Evolutionary conservation across 2,329 filamentous ascomycete genomes (phyloP), one percentile per base, ranked within the genome.

Genomic region (Fusarium sublunatum): DNA sequence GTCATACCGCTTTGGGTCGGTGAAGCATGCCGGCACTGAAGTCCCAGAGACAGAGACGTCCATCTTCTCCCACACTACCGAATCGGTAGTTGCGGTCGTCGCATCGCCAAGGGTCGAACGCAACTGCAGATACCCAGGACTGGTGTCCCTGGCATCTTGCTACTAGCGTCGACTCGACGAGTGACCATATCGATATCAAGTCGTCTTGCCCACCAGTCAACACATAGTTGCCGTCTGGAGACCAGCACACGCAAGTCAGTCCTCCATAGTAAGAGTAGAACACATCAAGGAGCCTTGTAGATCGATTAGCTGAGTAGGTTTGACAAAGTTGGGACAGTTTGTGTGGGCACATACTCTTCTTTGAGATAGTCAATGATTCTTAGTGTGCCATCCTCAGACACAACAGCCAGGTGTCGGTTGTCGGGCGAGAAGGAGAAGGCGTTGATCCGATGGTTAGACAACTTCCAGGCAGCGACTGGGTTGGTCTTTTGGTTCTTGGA

Each of bases 1-100:
- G 6, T 85, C 90, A 72, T 80, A 93, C 91, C 67, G 87, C 89
- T 78, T 94, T 94, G 19, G 95, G 94, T 58, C 93, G 86, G 76
- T 96, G 91, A 70, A 99, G 83, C 94, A 98, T 98, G 69, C 93
- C 93, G 38, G 97, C 92, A 66, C 90, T 97, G 75, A 99, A 99
- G 79, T 99, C 95, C 95, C 95, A 99, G 11, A 99, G 81, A 57
- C 97, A 86, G 15, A 99, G 81, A 54, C 93, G 85, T 70, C 93
- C 92, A 74, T 99, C 95, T 74, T 98, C 94, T 12, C 94, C 95
- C 1, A 99, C 94, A 70, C 92, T 97, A 28, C 95, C 95, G 71
- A 99, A 97, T 2, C 95, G 87, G 77, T 99, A 99, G 70, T 92
- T 98, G 69, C 91, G 88, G 73, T 96, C 92, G 72, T 99, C 95